These are phyloP conservation scores for Pisolithus sp. DNA, from an alignment of 768 basidiomycete species.

Conservation along the genomic window DNA sequence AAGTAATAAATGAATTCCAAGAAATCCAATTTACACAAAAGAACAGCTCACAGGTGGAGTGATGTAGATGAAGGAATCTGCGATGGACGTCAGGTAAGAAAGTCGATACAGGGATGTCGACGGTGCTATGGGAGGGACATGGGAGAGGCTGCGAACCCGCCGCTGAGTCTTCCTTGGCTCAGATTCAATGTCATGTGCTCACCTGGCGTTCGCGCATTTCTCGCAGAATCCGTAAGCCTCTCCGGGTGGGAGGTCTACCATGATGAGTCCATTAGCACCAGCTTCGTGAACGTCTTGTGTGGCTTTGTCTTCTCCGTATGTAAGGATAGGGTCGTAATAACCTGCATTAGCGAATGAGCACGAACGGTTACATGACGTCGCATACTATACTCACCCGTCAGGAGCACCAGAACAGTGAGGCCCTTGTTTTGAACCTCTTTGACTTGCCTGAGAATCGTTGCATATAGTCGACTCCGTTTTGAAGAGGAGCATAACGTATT, in stretches of 20 bases:
- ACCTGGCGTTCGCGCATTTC: slow-evolving; percentile 80
- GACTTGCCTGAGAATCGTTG: slow-evolving; percentile 63
- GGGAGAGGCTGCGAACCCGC: slow-evolving; percentile 61
- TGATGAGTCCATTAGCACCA: slow-evolving; percentile 94
- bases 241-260: slow-evolving; percentile 97
- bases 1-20: background rate
- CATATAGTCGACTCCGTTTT: slow-evolving; percentile 73
- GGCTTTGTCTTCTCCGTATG: slow-evolving; percentile 92
- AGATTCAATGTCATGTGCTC: slow-evolving; percentile 25
- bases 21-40: background rate
- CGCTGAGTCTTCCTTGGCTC: background rate
- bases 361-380: background rate
- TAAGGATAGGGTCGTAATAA: slow-evolving; percentile 94
- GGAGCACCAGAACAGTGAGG: slow-evolving; percentile 72
- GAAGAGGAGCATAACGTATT: slow-evolving; percentile 60
- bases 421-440: slow-evolving; percentile 73
- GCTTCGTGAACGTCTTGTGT: slow-evolving; percentile 84
- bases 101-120: slow-evolving; percentile 85
- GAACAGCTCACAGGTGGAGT: slow-evolving; percentile 71
- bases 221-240: slow-evolving; percentile 88
- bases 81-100: slow-evolving; percentile 85
- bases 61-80: slow-evolving; percentile 98
- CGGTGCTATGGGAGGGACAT: slow-evolving; percentile 92
- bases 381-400: slow-evolving; percentile 69
- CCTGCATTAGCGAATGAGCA: slow-evolving; percentile 41